Conservation (phyloP, 192 early-diverging fungal species). For the Coemansia furcata region DNA sequence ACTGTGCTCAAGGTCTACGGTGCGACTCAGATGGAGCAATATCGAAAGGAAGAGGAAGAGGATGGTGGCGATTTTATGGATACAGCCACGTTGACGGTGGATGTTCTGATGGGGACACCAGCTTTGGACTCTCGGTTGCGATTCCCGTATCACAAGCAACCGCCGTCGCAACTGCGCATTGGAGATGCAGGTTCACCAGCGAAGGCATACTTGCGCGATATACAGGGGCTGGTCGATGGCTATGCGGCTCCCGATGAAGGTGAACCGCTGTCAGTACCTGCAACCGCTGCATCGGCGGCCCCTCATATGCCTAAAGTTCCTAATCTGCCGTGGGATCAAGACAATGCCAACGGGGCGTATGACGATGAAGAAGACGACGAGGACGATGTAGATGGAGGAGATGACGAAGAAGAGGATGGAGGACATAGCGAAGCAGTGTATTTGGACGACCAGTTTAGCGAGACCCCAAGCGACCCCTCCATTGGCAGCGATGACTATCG, state of each 20-base stretch:
- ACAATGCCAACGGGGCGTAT: neutral
- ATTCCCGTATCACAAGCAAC: constrained; percentile 30
- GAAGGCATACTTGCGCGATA: constrained; percentile 44
- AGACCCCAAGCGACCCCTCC: neutral
- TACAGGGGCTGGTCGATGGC: constrained; percentile 39
- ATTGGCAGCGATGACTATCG: neutral
- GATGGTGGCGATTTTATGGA: constrained; percentile 36
- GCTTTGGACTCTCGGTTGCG: constrained; percentile 24
- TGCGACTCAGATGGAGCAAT: constrained; percentile 88
- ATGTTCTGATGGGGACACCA: constrained; percentile 23
- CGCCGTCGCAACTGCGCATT: constrained; percentile 20
- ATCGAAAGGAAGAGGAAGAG: constrained; percentile 59
- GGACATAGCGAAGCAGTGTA: neutral
- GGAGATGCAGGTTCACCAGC: constrained; percentile 21
- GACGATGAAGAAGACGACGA: constrained; percentile 23
- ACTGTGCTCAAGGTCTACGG: constrained; percentile 86
- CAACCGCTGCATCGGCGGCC: neutral
- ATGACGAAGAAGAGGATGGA: constrained; percentile 23
- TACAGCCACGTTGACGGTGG: constrained; percentile 37
- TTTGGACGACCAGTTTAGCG: neutral
- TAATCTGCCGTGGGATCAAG: constrained; percentile 36
- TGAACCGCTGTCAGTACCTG: constrained; percentile 9
- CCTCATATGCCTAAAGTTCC: constrained; percentile 39
- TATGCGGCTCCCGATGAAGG: constrained; percentile 22
- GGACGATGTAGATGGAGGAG: constrained; percentile 33